These are phyloP conservation scores for Saxophila tyrrhenica DNA, from an alignment of 495 filamentous ascomycete genomes.

Conservation along the genomic window DNA sequence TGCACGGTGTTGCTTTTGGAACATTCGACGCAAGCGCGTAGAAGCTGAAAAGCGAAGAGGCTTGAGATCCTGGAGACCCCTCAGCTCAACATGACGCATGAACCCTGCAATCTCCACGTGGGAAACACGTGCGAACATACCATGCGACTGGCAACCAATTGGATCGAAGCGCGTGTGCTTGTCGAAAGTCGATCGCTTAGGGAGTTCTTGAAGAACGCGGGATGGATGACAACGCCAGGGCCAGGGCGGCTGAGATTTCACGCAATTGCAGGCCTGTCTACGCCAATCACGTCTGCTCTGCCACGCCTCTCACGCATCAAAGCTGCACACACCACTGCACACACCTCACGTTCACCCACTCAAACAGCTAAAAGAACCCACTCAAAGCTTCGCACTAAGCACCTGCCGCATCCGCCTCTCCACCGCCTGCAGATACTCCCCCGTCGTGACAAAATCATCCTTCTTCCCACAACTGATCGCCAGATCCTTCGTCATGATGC, in stretches of 20 bases:
- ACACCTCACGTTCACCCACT: background rate
- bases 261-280: background rate
- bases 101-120: too few species aligned
- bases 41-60: too few species aligned
- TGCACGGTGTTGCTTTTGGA: too few species aligned
- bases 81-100: too few species aligned
- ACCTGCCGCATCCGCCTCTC: constrained; percentile 67
- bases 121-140: too few species aligned
- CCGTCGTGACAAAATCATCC: constrained; percentile 78
- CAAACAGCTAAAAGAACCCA: background rate
- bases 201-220: too few species aligned
- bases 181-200: too few species aligned
- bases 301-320: background rate
- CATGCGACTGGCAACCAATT: too few species aligned
- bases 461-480: constrained; percentile 83
- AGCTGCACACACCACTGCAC: background rate
- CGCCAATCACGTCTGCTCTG: background rate
- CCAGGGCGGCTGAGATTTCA: background rate
- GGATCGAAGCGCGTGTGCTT: too few species aligned
- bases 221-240: background rate
- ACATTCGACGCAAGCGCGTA: too few species aligned
- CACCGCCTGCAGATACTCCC: constrained; percentile 77
- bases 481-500: constrained; percentile 98
- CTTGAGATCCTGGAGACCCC: too few species aligned
- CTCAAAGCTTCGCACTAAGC: constrained; percentile 41